Conservation (phyloP, 2,329 filamentous ascomycete genomes). For the Aspergillus fructus region DNA sequence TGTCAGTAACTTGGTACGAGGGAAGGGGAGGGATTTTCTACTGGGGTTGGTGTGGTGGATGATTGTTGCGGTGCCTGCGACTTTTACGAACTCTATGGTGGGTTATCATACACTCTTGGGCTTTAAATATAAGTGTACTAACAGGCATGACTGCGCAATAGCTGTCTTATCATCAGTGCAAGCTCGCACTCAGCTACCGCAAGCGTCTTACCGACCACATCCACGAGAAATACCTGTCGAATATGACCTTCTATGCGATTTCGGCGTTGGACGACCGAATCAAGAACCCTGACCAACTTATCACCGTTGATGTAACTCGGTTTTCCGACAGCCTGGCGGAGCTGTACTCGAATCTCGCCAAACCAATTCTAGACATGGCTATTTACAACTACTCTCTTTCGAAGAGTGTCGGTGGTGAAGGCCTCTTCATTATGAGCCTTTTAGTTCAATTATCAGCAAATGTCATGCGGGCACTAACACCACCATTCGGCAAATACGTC, state of each 20-base stretch:
- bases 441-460: conserved; percentile 90
- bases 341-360: conserved; percentile 93
- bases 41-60: conserved; percentile 96
- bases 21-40: conserved; percentile 86
- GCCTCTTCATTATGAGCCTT: conserved; percentile 90
- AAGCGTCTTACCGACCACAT: conserved; percentile 91
- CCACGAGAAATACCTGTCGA: conserved; percentile 92
- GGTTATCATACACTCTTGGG: conserved; percentile 29
- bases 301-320: conserved; percentile 92
- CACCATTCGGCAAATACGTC: conserved; percentile 95
- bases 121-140: conserved; percentile 1
- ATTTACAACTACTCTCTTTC: conserved; percentile 96
- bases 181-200: conserved; percentile 87
- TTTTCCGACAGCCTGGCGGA: conserved; percentile 95
- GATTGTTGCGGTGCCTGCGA: conserved; percentile 91
- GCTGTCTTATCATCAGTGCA: conserved; percentile 96
- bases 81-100: conserved; percentile 98
- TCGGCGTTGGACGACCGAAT: conserved; percentile 94
- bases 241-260: conserved; percentile 96
- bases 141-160: conserved; percentile 36
- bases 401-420: conserved; percentile 92
- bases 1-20: conserved; percentile 88
- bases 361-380: conserved; percentile 90
- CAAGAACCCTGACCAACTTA: conserved; percentile 97
- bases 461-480: conserved; percentile 90